These are phyloP conservation scores for Kwoniella europaea DNA, from an alignment of 768 basidiomycete genomes.

Conservation along the genomic window DNA sequence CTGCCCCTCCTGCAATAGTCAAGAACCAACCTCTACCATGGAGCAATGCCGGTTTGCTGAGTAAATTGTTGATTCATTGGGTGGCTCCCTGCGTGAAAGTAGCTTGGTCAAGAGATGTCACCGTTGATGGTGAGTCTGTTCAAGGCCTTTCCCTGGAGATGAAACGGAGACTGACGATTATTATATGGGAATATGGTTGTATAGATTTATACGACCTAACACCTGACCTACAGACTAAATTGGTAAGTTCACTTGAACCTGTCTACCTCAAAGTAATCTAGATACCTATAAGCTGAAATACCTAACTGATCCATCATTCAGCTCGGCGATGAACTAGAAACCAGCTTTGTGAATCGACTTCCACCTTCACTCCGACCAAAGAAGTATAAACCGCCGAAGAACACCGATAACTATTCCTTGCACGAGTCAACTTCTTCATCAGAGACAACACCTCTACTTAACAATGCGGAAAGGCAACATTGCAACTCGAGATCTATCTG, in stretches of 20 bases:
- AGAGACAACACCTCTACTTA: conserved; percentile 30
- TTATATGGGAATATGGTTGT: background rate
- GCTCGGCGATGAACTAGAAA: conserved; percentile 23
- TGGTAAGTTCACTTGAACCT: conserved; percentile 21
- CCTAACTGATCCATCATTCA: background rate
- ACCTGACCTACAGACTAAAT: conserved; percentile 22
- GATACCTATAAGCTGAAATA: background rate
- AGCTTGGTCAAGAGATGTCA: conserved; percentile 37
- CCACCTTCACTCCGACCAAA: conserved; percentile 23
- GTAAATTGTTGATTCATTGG: conserved; percentile 39
- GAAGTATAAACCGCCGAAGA: conserved; percentile 1
- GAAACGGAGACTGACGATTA: no score
- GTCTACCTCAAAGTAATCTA: background rate
- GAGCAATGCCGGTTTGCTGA: conserved; percentile 27
- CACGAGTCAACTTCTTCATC: conserved; percentile 3
- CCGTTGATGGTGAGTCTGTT: conserved; percentile 23
- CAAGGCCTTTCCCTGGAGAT: background rate
- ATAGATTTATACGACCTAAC: conserved; percentile 32
- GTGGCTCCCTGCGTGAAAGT: conserved; percentile 40
- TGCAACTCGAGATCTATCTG: no score
- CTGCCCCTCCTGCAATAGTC: conserved; percentile 33
- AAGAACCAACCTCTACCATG: conserved; percentile 26
- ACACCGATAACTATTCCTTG: background rate
- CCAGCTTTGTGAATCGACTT: conserved; percentile 15
- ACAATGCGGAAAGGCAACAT: conserved; percentile 4